Evolutionary conservation across 31 red algal genomes (phyloP), one percentile per base, ranked within the genome.

Genomic region (Endocladia muricata): DNA sequence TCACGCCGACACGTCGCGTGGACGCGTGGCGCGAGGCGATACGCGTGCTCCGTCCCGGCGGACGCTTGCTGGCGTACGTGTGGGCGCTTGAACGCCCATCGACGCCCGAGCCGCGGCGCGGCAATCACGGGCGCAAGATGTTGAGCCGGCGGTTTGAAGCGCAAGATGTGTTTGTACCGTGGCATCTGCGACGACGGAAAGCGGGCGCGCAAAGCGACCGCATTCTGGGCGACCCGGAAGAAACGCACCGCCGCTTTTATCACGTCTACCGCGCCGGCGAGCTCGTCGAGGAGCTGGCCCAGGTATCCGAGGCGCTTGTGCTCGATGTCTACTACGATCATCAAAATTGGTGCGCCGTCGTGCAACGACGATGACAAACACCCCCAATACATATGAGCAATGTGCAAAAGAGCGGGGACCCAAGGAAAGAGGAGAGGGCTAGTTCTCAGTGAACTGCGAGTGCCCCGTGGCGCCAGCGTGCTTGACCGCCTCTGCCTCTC

Each of bases 261-360:
- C 82, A 93, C 41, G 69, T 93, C 19, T 93, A 93, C 67, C 73
- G 74, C 0, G 52, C 73, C 8, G 89, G 89, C 33, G 89, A 92
- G 55, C 68, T 92, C 17, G 67, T 73, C 30, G 23, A 60, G 1
- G 88, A 91, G 64, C 70, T 91, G 0, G 68, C 44, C 28, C 44
- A 68, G 19, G 79, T 78, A 5, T 52, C 88, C 1, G 61, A 44
- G 17, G 58, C 42, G 11, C 34, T 34, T 26, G 37, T 92, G 21
- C 51, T 79, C 3, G 21, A 54, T n/a, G 64, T 65, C 21, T 92
- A 92, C 68, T 92, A 78, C 23, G 88, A 92, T 57, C 88, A 92
- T 79, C 88, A 92, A 68, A 92, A 92, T 41, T 92, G 88, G 88
- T 84, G 80, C 47, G 88, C 81, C 15, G 64, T 74, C 19, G 62